Base-by-base conservation (phyloP, 2,329 filamentous ascomycete genomes). In the Acrocalymma vagum region DNA sequence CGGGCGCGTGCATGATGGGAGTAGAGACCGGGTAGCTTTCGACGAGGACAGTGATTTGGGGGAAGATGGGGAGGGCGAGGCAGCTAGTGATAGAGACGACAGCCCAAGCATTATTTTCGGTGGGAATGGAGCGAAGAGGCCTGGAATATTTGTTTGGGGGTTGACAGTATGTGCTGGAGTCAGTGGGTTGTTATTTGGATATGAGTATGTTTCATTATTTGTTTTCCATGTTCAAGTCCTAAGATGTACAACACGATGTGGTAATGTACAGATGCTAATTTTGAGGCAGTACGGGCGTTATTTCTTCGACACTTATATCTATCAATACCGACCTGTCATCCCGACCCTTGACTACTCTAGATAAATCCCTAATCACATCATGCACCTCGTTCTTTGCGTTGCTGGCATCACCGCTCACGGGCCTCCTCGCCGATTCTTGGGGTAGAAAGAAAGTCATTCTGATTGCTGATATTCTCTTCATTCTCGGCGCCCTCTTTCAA, bases 381-480 rank as follows among this genome's bases (percentile, higher is more conserved):
- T 77, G 72, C 40, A 84, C 81, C 0, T 80, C 78, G 23, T 65
- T 84, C 22, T 78, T 81, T 52, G 82, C 81, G 1, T 72, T 85
- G 5, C 53, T 84, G 21, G 78, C 77, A 2, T 80, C 78, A 28
- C 80, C 81, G 0, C 52, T 81, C 13, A 77, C 78, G 1, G 79
- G 79, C 5, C 50, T 80, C 8, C 57, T 83, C 46, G 80, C 90
- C 0, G 94, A 97, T 67, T 74, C 71, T 28, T 83, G 88, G 48
- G 94, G 93, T 14, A 83, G 93, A 40, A 96, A 96, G 63, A 87
- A 87, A 1, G 81, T 87, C 25, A 89, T 97, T 44, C 76, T 97
- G 10, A 62, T 79, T 6, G 90, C 69, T 1, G 67, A 70, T 25
- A 50, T 80, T 0, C 79, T 91, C 9, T 93, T 92, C 65, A 71